Conservation (phyloP, 164 flowering plant genomes). For the Macadamia tetraphylla region DNA sequence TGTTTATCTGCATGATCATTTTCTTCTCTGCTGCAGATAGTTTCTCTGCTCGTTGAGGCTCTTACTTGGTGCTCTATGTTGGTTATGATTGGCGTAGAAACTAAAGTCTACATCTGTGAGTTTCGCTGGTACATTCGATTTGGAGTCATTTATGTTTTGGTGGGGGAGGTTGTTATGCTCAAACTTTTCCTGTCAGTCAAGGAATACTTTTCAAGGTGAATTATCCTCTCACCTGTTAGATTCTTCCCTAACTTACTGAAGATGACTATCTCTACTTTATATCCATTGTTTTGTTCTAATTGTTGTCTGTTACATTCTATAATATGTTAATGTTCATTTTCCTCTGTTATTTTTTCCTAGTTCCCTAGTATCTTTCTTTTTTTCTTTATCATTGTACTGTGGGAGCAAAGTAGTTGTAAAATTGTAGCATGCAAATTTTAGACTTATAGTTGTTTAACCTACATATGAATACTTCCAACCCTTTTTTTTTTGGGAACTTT, state of each 20-base stretch:
- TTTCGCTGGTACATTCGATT: conserved; percentile 90
- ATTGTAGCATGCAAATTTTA: no score
- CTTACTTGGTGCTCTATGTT: conserved; percentile 78
- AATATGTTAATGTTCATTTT: background rate
- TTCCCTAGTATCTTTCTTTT: no score
- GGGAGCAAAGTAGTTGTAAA: no score
- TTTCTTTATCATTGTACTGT: no score
- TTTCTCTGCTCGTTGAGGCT: conserved; percentile 60
- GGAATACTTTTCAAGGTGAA: conserved; percentile 52
- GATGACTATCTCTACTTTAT: background rate
- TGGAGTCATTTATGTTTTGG: conserved; percentile 66
- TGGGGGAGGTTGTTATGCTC: conserved; percentile 76
- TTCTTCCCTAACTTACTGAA: background rate
- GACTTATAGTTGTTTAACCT: no score
- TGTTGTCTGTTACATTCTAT: background rate
- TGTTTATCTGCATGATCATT: background rate
- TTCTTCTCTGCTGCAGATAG: conserved; percentile 33
- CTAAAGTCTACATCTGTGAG: conserved; percentile 69
- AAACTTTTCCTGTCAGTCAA: conserved; percentile 60
- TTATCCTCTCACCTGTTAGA: conserved; percentile 4
- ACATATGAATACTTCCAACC: no score
- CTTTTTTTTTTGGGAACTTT: no score
- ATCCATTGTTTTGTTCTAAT: conserved; percentile 1
- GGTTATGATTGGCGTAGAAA: conserved; percentile 65
- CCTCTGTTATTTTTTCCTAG: no score